Percentiles rank a stretch among this genome's conserved stretches.
Evolutionary conservation across 805 yeast species (phyloP).

Genomic region (Yamadazyma sp.): DNA sequence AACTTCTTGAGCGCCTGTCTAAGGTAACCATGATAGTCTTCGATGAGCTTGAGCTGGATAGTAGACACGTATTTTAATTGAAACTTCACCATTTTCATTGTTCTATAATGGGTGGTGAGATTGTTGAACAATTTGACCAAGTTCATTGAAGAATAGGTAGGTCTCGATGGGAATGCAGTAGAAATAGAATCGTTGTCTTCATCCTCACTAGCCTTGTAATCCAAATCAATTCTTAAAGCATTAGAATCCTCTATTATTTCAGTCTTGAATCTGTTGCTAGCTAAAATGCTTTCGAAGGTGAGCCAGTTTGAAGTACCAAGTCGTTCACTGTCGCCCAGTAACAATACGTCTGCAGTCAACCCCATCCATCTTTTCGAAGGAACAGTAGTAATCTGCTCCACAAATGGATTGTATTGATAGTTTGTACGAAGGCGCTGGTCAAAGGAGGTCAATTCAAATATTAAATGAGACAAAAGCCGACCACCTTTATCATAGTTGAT

Average conservation of each 20-base stretch:
- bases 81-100: slow-evolving; percentile 49
- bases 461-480: slow-evolving; percentile 54
- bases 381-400: slow-evolving; percentile 17
- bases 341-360: slow-evolving; percentile 40
- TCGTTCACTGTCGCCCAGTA: slow-evolving; percentile 33
- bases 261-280: slow-evolving; percentile 46
- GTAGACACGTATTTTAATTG: slow-evolving; percentile 56
- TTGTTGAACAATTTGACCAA: slow-evolving; percentile 57
- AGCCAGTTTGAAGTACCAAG: slow-evolving; percentile 48
- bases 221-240: slow-evolving; percentile 61
- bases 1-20: slow-evolving; percentile 43
- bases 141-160: slow-evolving; percentile 63
- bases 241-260: slow-evolving; percentile 49
- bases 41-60: slow-evolving; percentile 58
- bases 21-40: slow-evolving; percentile 47
- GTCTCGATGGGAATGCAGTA: slow-evolving; percentile 26
- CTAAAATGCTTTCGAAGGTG: slow-evolving; percentile 50
- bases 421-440: slow-evolving; percentile 48
- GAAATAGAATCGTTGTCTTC: slow-evolving; percentile 3
- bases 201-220: slow-evolving; percentile 27
- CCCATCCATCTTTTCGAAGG: slow-evolving; percentile 48
- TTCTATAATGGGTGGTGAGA: slow-evolving; percentile 53
- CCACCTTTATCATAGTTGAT: slow-evolving; percentile 39
- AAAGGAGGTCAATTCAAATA: slow-evolving; percentile 57
- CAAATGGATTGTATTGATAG: slow-evolving; percentile 49